Evolutionary conservation across 371 early-diverging fungal species (phyloP).

Genomic region (Zychaea mexicana): DNA sequence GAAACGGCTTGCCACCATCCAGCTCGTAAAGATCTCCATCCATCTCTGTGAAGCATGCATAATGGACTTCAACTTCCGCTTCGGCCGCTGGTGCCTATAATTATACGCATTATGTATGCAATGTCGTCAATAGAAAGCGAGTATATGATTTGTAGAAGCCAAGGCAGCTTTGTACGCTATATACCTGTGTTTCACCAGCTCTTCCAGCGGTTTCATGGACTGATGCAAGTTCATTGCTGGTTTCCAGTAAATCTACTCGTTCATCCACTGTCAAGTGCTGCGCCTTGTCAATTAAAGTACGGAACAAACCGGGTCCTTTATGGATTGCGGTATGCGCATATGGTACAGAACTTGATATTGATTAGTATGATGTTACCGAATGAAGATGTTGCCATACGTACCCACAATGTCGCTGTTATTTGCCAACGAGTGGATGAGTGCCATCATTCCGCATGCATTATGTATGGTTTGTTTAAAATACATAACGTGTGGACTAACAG

Average conservation of each 20-base stretch:
- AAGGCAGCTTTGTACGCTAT: not conserved
- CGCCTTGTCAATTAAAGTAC: slow-evolving; percentile 58
- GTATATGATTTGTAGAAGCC: not conserved
- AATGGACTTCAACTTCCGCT: slow-evolving; percentile 63
- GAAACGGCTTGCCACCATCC: slow-evolving; percentile 77
- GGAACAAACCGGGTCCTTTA: slow-evolving; percentile 54
- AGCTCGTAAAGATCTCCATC: slow-evolving; percentile 79
- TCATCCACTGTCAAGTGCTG: slow-evolving; percentile 57
- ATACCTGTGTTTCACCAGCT: slow-evolving; percentile 71
- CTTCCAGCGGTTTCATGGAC: slow-evolving; percentile 58
- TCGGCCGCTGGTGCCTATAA: slow-evolving; percentile 62
- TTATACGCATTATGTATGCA: too few species aligned
- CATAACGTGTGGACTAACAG: slow-evolving; percentile 55
- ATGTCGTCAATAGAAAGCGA: too few species aligned
- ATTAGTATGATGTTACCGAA: slow-evolving; percentile 22
- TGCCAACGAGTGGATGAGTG: slow-evolving; percentile 66
- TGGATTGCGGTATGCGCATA: not conserved
- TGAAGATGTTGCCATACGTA: slow-evolving; percentile 15
- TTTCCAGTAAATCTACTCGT: slow-evolving; percentile 67
- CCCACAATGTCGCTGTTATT: slow-evolving; percentile 49
- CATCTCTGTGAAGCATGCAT: slow-evolving; percentile 73
- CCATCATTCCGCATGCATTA: slow-evolving; percentile 90
- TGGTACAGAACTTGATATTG: too few species aligned
- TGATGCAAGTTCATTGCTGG: slow-evolving; percentile 45
- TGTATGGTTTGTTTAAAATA: slow-evolving; percentile 83